phyloP scores from a whole-genome alignment of 495 filamentous ascomycete species.

The Chaetomium cochliodes region DNA sequence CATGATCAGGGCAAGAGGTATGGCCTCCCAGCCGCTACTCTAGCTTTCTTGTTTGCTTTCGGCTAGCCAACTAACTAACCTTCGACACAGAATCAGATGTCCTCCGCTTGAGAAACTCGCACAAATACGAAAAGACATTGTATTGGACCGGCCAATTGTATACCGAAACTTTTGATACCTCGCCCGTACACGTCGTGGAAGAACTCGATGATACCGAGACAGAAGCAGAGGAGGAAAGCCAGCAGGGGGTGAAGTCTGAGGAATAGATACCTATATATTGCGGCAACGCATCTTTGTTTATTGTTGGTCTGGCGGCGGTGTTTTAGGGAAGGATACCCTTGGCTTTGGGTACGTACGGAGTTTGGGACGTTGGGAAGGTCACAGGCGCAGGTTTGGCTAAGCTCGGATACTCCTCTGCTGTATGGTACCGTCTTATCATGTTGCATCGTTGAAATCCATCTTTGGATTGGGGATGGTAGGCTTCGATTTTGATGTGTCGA shows the following conservation, averaged over 20 bases:
- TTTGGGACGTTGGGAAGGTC: background rate
- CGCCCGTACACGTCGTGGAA: slow-evolving; percentile 31
- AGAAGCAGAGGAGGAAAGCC: background rate
- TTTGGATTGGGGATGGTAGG: too few relatives aligned
- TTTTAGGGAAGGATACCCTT: background rate
- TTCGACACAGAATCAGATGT: slow-evolving; percentile 21
- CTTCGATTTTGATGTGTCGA: too few relatives aligned
- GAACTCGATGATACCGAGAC: background rate
- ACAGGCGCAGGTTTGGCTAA: background rate
- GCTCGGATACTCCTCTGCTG: too few relatives aligned
- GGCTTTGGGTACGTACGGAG: background rate
- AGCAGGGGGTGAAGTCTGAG: background rate
- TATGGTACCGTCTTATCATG: too few relatives aligned
- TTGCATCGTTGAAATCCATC: too few relatives aligned
- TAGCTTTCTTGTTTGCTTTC: background rate
- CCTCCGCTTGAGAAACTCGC: slow-evolving; percentile 13
- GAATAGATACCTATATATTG: background rate
- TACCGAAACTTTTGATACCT: slow-evolving; percentile 30
- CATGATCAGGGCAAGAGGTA: slow-evolving; percentile 25
- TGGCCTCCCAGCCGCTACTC: background rate
- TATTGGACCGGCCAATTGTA: slow-evolving; percentile 35
- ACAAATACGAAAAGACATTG: slow-evolving; percentile 27
- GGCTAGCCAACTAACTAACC: background rate
- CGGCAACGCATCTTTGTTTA: background rate
- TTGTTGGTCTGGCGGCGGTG: background rate